Conservation (phyloP, 202 grass and related monocot species). For the Schoenoplectus triqueter region DNA sequence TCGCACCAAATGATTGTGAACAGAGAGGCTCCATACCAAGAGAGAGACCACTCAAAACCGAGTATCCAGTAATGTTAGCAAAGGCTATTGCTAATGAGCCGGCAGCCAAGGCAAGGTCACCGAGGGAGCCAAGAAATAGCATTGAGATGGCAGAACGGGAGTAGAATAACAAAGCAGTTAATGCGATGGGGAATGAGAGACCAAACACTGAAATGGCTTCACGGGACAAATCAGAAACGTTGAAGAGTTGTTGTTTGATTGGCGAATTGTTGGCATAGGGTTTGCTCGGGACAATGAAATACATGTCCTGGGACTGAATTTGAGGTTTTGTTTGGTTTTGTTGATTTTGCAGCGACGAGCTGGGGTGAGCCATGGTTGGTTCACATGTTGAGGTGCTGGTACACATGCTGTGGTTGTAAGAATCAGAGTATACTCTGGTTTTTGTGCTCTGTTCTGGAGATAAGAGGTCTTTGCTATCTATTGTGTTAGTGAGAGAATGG, state of each 20-base stretch:
- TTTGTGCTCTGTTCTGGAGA: no score
- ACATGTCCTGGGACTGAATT: slow-evolving; percentile 9
- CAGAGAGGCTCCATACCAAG: slow-evolving; percentile 98
- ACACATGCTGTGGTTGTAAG: slow-evolving; percentile 42
- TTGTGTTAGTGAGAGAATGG: no score
- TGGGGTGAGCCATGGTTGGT: slow-evolving; percentile 24
- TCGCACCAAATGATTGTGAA: slow-evolving; percentile 87
- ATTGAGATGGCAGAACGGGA: slow-evolving; percentile 80
- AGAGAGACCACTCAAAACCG: slow-evolving; percentile 77
- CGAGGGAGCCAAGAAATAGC: slow-evolving; percentile 88
- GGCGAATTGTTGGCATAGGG: neutral
- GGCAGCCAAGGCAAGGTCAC: slow-evolving; percentile 81
- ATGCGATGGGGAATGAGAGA: slow-evolving; percentile 76
- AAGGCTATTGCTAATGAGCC: slow-evolving; percentile 87
- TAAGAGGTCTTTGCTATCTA: no score
- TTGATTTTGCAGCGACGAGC: slow-evolving; percentile 8
- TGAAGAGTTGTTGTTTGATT: neutral
- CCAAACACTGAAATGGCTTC: slow-evolving; percentile 69
- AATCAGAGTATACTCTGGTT: no score
- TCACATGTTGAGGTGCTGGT: slow-evolving; percentile 41
- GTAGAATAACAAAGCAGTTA: slow-evolving; percentile 85
- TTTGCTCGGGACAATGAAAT: slow-evolving; percentile 8
- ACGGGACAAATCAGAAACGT: slow-evolving; percentile 34
- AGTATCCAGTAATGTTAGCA: slow-evolving; percentile 96
- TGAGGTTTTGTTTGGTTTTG: neutral